These are phyloP conservation scores for Ceratocystis lukuohia DNA, from an alignment of 2,329 filamentous ascomycete species.

Conservation along the genomic window DNA sequence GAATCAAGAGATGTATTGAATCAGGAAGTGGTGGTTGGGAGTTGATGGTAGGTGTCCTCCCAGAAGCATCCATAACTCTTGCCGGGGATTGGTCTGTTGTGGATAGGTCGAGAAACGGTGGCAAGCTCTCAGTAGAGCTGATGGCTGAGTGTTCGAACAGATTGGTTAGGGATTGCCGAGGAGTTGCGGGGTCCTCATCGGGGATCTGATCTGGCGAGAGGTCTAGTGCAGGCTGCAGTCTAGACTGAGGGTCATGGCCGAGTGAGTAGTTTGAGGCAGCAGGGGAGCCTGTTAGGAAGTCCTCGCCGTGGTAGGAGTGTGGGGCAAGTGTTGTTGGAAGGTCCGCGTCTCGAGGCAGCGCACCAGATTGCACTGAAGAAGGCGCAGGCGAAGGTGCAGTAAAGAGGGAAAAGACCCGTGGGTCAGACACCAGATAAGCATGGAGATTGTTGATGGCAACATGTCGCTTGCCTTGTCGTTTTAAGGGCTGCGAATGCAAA, in stretches of 20 bases:
- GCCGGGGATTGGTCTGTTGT: not conserved
- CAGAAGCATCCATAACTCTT: not conserved
- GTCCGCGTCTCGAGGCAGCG: slow-evolving; percentile 22
- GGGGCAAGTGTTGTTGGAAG: slow-evolving; percentile 31
- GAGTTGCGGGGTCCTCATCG: slow-evolving; percentile 16
- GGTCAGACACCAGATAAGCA: slow-evolving; percentile 53
- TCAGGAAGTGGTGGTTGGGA: slow-evolving; percentile 7
- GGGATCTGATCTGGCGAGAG: not conserved
- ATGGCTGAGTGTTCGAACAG: not conserved
- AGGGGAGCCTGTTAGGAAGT: slow-evolving; percentile 19
- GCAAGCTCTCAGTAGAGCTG: slow-evolving; percentile 10
- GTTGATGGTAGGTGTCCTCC: not conserved
- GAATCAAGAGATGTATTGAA: slow-evolving; percentile 7
- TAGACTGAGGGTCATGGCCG: not conserved
- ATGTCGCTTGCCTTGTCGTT: slow-evolving; percentile 46
- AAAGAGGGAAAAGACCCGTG: slow-evolving; percentile 49
- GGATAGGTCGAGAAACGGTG: slow-evolving; percentile 9
- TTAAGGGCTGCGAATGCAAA: not conserved
- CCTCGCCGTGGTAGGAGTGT: slow-evolving; percentile 33
- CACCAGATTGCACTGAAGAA: slow-evolving; percentile 20
- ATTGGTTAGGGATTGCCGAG: slow-evolving; percentile 13
- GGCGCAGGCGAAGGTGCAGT: slow-evolving; percentile 39
- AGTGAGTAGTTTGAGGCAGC: slow-evolving; percentile 14
- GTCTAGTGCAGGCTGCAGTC: not conserved
- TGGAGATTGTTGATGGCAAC: slow-evolving; percentile 50